Percentiles rank a stretch among this genome's conserved stretches.
Conservation (phyloP, 352 stramenopile species). For the Phytophthora ramorum region DNA sequence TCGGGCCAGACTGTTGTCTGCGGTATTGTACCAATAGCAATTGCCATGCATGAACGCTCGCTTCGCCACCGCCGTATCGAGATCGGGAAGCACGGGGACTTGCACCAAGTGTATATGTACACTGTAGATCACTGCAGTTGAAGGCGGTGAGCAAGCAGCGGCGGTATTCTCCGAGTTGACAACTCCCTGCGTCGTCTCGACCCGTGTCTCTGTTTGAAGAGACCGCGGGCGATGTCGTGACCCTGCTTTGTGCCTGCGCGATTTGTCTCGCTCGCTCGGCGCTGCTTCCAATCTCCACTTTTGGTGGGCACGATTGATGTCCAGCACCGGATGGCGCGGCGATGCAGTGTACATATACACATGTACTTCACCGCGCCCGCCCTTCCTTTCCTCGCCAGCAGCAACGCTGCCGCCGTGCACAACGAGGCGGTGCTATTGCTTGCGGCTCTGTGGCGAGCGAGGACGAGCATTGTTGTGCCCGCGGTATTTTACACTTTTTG, state of each 20-base stretch:
- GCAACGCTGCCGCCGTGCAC: neutral
- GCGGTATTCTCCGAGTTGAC: constrained; percentile 15
- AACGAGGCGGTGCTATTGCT: neutral
- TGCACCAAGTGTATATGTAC: constrained; percentile 8
- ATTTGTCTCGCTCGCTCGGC: constrained; percentile 24
- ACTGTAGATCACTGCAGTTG: constrained; percentile 20
- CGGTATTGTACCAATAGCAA: too few relatives aligned
- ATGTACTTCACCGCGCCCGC: too few relatives aligned
- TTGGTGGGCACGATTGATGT: neutral
- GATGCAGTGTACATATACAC: constrained; percentile 7
- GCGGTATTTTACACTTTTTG: constrained; percentile 10
- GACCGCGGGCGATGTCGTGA: constrained; percentile 23
- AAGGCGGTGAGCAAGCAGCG: constrained; percentile 18
- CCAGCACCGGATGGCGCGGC: constrained; percentile 1
- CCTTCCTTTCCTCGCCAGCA: too few relatives aligned
- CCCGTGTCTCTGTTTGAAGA: constrained; percentile 31
- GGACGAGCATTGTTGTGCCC: neutral
- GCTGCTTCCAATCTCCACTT: constrained; percentile 9
- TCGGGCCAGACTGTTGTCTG: too few relatives aligned
- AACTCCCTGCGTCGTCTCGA: constrained; percentile 22
- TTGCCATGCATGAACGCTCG: too few relatives aligned
- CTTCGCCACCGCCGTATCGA: neutral
- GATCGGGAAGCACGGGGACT: constrained; percentile 22
- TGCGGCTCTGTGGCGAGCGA: neutral
- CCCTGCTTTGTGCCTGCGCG: constrained; percentile 8